Conservation (phyloP, 1,284 basidiomycete species). For the Ustilago tritici region DNA sequence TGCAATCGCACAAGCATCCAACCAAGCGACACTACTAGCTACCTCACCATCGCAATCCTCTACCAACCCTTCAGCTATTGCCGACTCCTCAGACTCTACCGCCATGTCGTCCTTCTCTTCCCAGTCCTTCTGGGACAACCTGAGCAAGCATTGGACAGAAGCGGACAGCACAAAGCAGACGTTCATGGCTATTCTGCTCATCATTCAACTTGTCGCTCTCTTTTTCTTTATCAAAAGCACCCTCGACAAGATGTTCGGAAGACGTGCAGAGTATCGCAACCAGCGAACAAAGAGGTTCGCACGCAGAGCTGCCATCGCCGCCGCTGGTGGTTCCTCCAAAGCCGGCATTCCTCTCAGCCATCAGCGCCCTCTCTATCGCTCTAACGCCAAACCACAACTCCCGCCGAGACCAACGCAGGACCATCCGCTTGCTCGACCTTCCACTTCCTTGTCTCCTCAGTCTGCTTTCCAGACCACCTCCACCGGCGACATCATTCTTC, state of each 20-base stretch:
- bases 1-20: conserved; percentile 8
- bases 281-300: conserved; percentile 43
- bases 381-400: conserved; percentile 37
- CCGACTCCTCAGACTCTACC: conserved; percentile 5
- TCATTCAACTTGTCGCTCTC: conserved; percentile 37
- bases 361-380: conserved; percentile 44
- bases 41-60: background rate
- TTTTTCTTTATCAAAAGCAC: conserved; percentile 41
- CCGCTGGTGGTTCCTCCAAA: conserved; percentile 42
- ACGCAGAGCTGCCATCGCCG: conserved; percentile 43
- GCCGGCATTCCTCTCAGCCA: conserved; percentile 42
- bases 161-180: conserved; percentile 51
- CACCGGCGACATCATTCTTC: conserved; percentile 47
- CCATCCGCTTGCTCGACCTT: conserved; percentile 29
- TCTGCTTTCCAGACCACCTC: conserved; percentile 28
- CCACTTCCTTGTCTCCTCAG: conserved; percentile 12
- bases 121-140: conserved; percentile 34
- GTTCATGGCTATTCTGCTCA: conserved; percentile 49
- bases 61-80: background rate
- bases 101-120: conserved; percentile 19
- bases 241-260: conserved; percentile 48
- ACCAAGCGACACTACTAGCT: background rate
- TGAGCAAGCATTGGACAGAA: conserved; percentile 42
- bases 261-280: conserved; percentile 47
- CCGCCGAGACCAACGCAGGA: conserved; percentile 36